Evolutionary conservation across 2,329 filamentous ascomycete genomes (phyloP).

Genomic region (Fusarium gaditjirri): DNA sequence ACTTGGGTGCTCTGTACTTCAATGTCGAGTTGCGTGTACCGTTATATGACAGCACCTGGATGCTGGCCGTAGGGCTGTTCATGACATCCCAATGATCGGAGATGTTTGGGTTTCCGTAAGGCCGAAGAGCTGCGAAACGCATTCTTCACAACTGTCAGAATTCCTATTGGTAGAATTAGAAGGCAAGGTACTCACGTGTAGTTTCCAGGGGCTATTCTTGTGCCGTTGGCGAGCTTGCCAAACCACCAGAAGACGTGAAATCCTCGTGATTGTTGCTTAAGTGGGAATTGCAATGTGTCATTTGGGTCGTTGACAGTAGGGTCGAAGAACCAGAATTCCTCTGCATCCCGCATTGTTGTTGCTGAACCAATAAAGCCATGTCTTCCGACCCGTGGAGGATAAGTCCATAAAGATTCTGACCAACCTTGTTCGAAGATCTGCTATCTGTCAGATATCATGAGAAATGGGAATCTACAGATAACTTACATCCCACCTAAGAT

Average conservation of each 20-base stretch:
- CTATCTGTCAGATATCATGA: background rate
- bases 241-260: conserved; percentile 55
- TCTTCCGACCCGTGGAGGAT: conserved; percentile 53
- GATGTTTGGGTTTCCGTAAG: conserved; percentile 54
- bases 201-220: conserved; percentile 53
- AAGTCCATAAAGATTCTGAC: conserved; percentile 54
- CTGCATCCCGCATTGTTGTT: conserved; percentile 52
- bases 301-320: conserved; percentile 50
- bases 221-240: conserved; percentile 55
- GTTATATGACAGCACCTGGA: conserved; percentile 51
- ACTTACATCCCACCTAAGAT: conserved; percentile 53
- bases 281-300: conserved; percentile 53
- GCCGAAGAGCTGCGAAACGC: conserved; percentile 55
- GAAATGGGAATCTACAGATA: background rate
- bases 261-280: conserved; percentile 48
- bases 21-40: conserved; percentile 41
- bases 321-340: conserved; percentile 49
- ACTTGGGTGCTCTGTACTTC: conserved; percentile 20
- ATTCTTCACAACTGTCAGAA: conserved; percentile 45
- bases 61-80: conserved; percentile 45
- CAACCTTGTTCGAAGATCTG: conserved; percentile 54
- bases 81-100: conserved; percentile 57
- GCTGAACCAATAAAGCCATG: conserved; percentile 57
- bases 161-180: background rate
- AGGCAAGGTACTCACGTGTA: conserved; percentile 51